Conservation (phyloP, 1,284 basidiomycete genomes). For the Cutaneotrichosporon curvatum region DNA sequence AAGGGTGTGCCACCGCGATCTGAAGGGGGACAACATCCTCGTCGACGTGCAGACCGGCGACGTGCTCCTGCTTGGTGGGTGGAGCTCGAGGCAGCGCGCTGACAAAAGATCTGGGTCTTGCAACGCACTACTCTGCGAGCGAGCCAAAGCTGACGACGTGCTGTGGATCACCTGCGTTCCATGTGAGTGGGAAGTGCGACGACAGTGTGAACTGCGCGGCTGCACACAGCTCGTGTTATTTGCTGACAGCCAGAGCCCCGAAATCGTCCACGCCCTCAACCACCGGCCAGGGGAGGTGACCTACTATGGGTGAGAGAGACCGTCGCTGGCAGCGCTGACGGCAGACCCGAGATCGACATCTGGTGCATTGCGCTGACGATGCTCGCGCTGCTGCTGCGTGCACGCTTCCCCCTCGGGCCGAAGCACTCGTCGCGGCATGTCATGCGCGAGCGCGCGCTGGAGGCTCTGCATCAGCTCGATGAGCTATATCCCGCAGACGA, state of each 20-base stretch:
- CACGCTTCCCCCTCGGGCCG: constrained; percentile 52
- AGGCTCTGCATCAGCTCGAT: constrained; percentile 47
- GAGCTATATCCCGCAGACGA: constrained; percentile 35
- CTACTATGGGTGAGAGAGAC: constrained; percentile 44
- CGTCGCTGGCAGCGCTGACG: constrained; percentile 11
- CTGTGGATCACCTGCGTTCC: constrained; percentile 52
- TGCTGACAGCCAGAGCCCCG: constrained; percentile 46
- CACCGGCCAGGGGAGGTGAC: constrained; percentile 49
- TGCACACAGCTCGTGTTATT: too few species aligned
- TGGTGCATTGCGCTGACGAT: constrained; percentile 54
- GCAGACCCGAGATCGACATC: constrained; percentile 54
- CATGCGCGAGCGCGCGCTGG: constrained; percentile 48
- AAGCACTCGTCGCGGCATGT: constrained; percentile 48
- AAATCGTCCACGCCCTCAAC: constrained; percentile 51
- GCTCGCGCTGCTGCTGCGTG: constrained; percentile 49
- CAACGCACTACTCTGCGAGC: constrained; percentile 53
- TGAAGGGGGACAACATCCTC: constrained; percentile 49
- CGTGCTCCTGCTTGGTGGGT: constrained; percentile 46
- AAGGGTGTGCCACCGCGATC: constrained; percentile 53
- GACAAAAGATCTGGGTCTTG: constrained; percentile 51
- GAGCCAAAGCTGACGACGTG: constrained; percentile 54
- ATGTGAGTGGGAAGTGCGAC: constrained; percentile 24
- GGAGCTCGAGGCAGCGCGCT: neutral
- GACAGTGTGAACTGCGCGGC: too few species aligned
- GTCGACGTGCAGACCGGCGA: constrained; percentile 42